Base-by-base conservation (phyloP, 2,329 filamentous ascomycete species). In the Ceratocystis smalleyi region DNA sequence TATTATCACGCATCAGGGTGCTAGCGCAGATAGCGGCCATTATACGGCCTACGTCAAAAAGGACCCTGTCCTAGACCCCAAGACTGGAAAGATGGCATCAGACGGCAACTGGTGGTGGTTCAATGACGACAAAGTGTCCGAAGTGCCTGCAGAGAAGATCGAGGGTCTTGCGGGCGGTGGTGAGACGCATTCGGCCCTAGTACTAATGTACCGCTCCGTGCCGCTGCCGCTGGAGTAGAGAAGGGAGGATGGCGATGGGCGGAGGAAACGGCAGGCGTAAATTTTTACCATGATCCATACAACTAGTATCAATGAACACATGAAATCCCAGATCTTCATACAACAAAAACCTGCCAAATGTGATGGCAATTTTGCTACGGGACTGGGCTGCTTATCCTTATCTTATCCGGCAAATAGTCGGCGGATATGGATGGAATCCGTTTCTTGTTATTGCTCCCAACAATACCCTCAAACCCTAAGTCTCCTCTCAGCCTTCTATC, bases 71-170 rank as follows among this genome's bases (percentile, higher is more conserved):
- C 76, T 89, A 65, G 88, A 95, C 69, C 80, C 86, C 17, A 83
- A 85, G 71, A 89, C 86, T 22, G 90, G 89, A 69, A 89, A 90
- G 77, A 79, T 83, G 70, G 84, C 88, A 71, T 90, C 95, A 72
- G 90, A 95, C 72, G 91, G 89, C 69, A 96, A 91, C 71, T 99
- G 94, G 94, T 99, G 94, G 92, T 99, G 94, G 92, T 99, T 99
- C 81, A 97, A 99, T 74, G 94, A 99, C 71, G 92, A 99, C 73
- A 95, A 91, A 77, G 94, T 99, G 43, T 85, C 87, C 15, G 94
- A 99, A 77, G 94, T 99, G 32, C 84, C 89, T 17, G 79, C 83
- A 30, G 92, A 97, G 70, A 94, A 95, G 78, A 95, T 99, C 69
- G 88, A 92, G 72, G 87, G 86, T 2, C 81, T 99, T 62, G 83